Evolutionary conservation across 352 stramenopile genomes (phyloP).

Genomic region (Globisporangium radiosum): DNA sequence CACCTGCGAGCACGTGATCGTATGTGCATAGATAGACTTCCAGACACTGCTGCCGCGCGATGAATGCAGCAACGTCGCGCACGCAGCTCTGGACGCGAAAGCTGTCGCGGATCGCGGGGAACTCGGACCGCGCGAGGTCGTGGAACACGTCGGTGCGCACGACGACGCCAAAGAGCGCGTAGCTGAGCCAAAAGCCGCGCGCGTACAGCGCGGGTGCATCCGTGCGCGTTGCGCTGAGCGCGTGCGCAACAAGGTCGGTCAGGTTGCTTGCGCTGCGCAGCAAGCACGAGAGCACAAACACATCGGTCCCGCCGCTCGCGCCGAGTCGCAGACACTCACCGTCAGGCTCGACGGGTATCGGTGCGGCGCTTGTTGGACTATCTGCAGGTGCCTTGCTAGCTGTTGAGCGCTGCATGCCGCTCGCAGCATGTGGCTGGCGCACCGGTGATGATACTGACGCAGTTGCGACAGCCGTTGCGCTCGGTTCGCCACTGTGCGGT

Average conservation of each 20-base stretch:
- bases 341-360: constrained; percentile 16
- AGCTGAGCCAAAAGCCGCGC: constrained; percentile 71
- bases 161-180: constrained; percentile 79
- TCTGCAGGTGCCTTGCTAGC: background rate
- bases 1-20: constrained; percentile 47
- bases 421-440: background rate
- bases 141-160: constrained; percentile 78
- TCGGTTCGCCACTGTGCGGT: background rate
- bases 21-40: constrained; percentile 70
- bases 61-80: constrained; percentile 33
- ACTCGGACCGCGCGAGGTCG: constrained; percentile 44
- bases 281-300: constrained; percentile 63
- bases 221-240: constrained; percentile 2
- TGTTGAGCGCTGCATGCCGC: too few species aligned
- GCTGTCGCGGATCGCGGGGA: constrained; percentile 61
- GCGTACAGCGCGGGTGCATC: constrained; percentile 5
- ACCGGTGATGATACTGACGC: background rate
- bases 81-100: constrained; percentile 60
- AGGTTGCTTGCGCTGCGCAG: constrained; percentile 40
- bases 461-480: background rate
- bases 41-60: constrained; percentile 26
- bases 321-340: constrained; percentile 55
- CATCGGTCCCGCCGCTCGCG: constrained; percentile 23
- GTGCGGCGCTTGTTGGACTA: background rate
- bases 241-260: constrained; percentile 5